Conservation (phyloP, 2,329 filamentous ascomycete genomes). For the Dothistroma septosporum region DNA sequence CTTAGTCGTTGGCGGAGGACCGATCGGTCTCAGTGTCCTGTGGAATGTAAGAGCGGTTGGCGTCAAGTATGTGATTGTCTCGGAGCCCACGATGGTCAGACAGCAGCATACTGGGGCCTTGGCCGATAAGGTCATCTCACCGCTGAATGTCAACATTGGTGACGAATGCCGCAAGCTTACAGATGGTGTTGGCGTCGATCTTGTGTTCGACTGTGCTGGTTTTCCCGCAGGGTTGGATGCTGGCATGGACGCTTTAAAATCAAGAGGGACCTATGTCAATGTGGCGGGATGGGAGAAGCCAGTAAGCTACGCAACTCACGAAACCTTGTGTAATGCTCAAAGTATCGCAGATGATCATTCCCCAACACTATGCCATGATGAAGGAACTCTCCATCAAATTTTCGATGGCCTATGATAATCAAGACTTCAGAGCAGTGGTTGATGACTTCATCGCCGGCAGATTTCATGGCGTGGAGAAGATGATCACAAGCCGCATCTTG, state of each 20-base stretch:
- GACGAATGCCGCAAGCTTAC: slow-evolving; percentile 18
- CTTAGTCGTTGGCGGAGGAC: slow-evolving; percentile 21
- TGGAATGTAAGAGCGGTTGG: slow-evolving; percentile 16
- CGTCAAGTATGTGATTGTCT: slow-evolving; percentile 10
- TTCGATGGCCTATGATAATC: slow-evolving; percentile 19
- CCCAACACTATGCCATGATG: slow-evolving; percentile 12
- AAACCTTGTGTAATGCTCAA: neutral
- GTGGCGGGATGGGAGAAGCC: slow-evolving; percentile 21
- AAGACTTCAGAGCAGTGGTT: slow-evolving; percentile 15
- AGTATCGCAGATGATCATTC: slow-evolving; percentile 10
- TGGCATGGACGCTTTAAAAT: slow-evolving; percentile 17
- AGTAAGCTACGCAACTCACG: neutral
- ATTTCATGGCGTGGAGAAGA: slow-evolving; percentile 9
- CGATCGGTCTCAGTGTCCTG: slow-evolving; percentile 19
- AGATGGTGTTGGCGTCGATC: slow-evolving; percentile 16
- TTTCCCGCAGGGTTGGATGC: slow-evolving; percentile 13
- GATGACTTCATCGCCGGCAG: slow-evolving; percentile 9
- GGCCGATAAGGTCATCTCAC: slow-evolving; percentile 16
- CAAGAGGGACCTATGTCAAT: slow-evolving; percentile 18
- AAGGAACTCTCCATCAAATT: slow-evolving; percentile 19
- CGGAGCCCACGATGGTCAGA: slow-evolving; percentile 18
- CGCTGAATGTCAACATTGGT: slow-evolving; percentile 13
- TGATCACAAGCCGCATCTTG: slow-evolving; percentile 13
- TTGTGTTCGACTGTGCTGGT: slow-evolving; percentile 23
- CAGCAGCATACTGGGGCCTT: slow-evolving; percentile 11